phyloP scores from a whole-genome alignment of 2,329 filamentous ascomycete species.

The Calonectria honghensis region DNA sequence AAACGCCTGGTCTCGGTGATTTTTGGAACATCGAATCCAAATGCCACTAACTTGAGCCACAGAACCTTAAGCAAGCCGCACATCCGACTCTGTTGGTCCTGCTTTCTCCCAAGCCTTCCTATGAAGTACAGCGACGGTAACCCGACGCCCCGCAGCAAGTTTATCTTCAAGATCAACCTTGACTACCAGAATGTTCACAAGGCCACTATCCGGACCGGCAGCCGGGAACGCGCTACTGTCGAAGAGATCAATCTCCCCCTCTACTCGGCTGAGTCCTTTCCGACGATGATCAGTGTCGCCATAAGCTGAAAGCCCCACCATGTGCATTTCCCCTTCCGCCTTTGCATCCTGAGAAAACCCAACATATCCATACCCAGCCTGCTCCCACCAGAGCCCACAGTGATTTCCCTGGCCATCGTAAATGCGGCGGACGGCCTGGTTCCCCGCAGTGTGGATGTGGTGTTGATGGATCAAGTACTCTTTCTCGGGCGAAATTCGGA shows the following conservation, averaged over 20 bases:
- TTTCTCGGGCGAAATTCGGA: not conserved
- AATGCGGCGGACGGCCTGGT: not conserved
- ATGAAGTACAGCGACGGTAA: not conserved
- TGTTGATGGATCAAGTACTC: not conserved
- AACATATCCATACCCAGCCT: not conserved
- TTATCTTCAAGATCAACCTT: not conserved
- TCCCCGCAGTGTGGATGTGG: not conserved
- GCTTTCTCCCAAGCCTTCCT: not conserved
- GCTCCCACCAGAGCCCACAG: not conserved
- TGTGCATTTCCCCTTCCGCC: not conserved
- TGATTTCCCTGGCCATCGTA: not conserved
- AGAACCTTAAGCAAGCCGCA: not conserved
- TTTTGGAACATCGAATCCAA: no score
- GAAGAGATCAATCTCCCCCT: not conserved
- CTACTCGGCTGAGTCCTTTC: not conserved
- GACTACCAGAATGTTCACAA: not conserved
- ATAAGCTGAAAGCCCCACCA: not conserved
- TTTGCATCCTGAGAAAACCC: not conserved
- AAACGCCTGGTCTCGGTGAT: no score
- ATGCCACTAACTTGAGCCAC: not conserved
- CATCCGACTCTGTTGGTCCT: not conserved
- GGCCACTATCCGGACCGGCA: not conserved
- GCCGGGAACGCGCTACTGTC: not conserved
- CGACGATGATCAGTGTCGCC: not conserved
- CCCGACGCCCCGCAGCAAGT: not conserved